A percentile compares a stretch with the other conserved stretches of the same genome.
These are phyloP conservation scores for Haplosporangium sp. DNA, from an alignment of 371 early-diverging fungal genomes.

Conservation along the genomic window DNA sequence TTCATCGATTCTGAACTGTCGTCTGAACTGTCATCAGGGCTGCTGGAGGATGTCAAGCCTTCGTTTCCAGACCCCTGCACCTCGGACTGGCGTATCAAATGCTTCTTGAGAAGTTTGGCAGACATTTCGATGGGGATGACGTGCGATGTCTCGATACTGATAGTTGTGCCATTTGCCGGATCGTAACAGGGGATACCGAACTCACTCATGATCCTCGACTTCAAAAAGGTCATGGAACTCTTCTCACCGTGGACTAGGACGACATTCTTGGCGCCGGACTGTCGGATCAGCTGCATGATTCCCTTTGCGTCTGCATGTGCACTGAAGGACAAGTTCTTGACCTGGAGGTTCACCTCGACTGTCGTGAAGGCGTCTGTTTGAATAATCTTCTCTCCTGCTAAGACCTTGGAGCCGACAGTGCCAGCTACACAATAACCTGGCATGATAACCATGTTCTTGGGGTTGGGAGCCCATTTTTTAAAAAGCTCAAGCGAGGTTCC, in stretches of 20 bases:
- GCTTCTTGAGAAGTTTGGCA: constrained; percentile 61
- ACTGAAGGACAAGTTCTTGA: constrained; percentile 96
- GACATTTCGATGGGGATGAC: constrained; percentile 70
- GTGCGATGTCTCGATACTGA: constrained; percentile 73
- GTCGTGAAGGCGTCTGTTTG: constrained; percentile 81
- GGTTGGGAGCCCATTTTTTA: constrained; percentile 89
- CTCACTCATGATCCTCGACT: constrained; percentile 85
- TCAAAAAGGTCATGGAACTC: constrained; percentile 89
- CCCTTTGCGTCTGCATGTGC: constrained; percentile 99
- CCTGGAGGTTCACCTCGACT: constrained; percentile 90
- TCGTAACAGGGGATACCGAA: constrained; percentile 87
- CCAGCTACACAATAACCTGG: constrained; percentile 96
- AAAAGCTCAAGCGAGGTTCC: constrained; percentile 90
- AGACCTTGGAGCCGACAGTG: constrained; percentile 95
- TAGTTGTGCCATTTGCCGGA: constrained; percentile 89
- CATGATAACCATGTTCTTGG: constrained; percentile 94
- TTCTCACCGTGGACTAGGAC: constrained; percentile 99
- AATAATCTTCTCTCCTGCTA: constrained; percentile 88
- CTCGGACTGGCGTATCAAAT: constrained; percentile 48
- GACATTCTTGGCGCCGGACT: constrained; percentile 94
- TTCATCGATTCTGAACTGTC: constrained; percentile 27
- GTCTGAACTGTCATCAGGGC: constrained; percentile 45
- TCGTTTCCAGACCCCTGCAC: constrained; percentile 16
- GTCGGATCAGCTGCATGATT: constrained; percentile 95
- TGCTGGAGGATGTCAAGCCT: constrained; percentile 37